These are phyloP conservation scores for Colletotrichum sojae DNA, from an alignment of 2,329 filamentous ascomycete genomes.

Conservation along the genomic window DNA sequence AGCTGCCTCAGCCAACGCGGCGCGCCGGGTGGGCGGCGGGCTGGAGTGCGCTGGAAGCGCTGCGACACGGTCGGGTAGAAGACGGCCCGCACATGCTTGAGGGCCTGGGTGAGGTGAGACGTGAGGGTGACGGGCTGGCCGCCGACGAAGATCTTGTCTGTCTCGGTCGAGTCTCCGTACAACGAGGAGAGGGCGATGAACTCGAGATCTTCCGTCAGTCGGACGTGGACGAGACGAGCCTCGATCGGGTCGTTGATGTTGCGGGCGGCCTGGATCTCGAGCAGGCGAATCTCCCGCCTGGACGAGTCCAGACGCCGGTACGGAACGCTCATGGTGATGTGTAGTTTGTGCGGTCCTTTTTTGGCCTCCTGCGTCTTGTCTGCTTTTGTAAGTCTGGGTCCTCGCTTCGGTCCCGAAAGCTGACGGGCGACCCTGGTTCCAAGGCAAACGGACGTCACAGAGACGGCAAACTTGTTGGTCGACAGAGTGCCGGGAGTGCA, in stretches of 20 bases:
- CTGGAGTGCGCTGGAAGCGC: conserved; percentile 41
- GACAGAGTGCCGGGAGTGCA: not conserved
- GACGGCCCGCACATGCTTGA: conserved; percentile 51
- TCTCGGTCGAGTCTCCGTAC: conserved; percentile 47
- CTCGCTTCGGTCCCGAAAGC: not conserved
- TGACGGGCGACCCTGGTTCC: not conserved
- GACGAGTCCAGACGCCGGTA: conserved; percentile 44
- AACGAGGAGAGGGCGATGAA: conserved; percentile 51
- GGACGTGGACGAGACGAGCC: conserved; percentile 51
- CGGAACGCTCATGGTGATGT: conserved; percentile 20
- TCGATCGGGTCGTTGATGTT: conserved; percentile 48
- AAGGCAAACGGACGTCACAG: not conserved
- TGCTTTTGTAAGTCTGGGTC: not conserved
- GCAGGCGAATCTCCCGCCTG: conserved; percentile 49
- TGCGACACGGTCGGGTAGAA: conserved; percentile 48
- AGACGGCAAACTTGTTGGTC: not conserved
- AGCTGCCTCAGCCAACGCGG: conserved; percentile 42
- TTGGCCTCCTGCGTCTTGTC: not conserved
- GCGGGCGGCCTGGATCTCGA: conserved; percentile 50
- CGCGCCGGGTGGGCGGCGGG: conserved; percentile 39
- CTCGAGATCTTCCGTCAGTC: conserved; percentile 45
- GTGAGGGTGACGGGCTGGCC: conserved; percentile 47
- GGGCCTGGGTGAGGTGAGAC: conserved; percentile 47
- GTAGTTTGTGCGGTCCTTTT: not conserved
- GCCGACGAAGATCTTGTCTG: conserved; percentile 49